Conservation (phyloP, 139 green algal species). For the Microglena sp. region DNA sequence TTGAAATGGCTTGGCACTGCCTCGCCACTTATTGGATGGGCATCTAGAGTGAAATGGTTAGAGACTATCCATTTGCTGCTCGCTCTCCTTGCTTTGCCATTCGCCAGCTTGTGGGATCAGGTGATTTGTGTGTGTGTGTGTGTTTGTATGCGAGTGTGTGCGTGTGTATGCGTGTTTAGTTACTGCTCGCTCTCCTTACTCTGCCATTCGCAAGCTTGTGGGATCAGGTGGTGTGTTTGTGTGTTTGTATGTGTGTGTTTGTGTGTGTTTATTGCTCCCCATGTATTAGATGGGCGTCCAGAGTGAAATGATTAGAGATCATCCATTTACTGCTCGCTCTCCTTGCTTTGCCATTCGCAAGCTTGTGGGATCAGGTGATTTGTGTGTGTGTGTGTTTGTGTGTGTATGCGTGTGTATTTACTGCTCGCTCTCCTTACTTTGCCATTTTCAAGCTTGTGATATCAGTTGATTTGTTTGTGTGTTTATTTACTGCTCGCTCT, state of each 20-base stretch:
- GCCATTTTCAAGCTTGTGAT: background rate
- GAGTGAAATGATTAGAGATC: constrained; percentile 33
- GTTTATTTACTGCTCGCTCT: constrained; percentile 44
- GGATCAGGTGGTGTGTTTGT: background rate
- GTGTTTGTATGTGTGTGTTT: background rate
- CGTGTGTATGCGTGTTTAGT: background rate
- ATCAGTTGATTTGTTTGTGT: background rate
- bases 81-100: constrained; percentile 42
- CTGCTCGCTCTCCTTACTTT: background rate
- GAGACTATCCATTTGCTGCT: constrained; percentile 56
- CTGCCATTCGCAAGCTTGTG: background rate
- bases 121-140: too few species aligned
- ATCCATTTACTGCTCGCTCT: constrained; percentile 53
- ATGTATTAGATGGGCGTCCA: too few species aligned
- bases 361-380: constrained; percentile 51
- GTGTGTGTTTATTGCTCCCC: constrained; percentile 2
- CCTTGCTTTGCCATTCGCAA: constrained; percentile 49
- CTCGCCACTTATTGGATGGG: constrained; percentile 18
- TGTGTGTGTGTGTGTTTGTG: too few species aligned
- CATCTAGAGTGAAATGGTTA: too few species aligned
- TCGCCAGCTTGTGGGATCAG: constrained; percentile 57
- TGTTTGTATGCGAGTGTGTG: too few species aligned
- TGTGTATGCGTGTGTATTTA: background rate
- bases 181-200: too few species aligned
- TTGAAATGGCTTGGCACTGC: constrained; percentile 7